phyloP scores from a whole-genome alignment of 805 yeast genomes.

The Starmerella kuoi region DNA sequence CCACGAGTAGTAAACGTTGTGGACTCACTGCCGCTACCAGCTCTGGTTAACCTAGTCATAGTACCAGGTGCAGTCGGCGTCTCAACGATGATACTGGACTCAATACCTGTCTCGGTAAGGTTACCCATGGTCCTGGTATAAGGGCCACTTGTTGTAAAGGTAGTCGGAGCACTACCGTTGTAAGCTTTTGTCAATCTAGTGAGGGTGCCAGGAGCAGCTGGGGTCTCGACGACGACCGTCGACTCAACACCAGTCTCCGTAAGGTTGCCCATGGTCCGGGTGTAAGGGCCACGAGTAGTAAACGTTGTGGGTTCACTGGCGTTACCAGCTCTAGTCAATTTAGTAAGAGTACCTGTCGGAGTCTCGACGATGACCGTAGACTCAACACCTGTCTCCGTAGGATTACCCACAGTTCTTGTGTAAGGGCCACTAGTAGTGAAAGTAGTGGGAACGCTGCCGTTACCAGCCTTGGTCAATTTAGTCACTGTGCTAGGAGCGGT shows the following conservation, averaged over 20 bases:
- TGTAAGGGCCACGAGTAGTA: background rate
- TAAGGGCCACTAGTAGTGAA: background rate
- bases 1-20: background rate
- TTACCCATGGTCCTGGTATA: background rate
- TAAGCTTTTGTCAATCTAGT: background rate
- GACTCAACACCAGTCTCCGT: background rate
- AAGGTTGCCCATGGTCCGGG: background rate
- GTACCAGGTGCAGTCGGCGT: background rate
- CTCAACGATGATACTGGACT: background rate
- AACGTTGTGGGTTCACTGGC: background rate
- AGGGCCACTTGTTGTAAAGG: background rate
- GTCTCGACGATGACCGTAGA: background rate
- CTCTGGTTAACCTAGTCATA: too few relatives aligned
- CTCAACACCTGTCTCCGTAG: background rate
- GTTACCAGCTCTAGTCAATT: background rate
- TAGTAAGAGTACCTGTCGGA: slow-evolving; percentile 1
- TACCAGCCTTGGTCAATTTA: background rate
- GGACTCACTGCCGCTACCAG: too few relatives aligned
- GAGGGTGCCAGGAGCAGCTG: slow-evolving; percentile 2
- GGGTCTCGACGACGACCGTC: slow-evolving; percentile 1
- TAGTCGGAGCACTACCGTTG: background rate
- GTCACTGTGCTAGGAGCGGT: background rate
- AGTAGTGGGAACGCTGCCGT: background rate
- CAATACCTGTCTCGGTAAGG: background rate
- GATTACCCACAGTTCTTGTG: background rate